A percentile compares a stretch with the other conserved stretches of the same genome.
Evolutionary conservation across 495 filamentous ascomycete species (phyloP).

Genomic region (Halenospora varia): DNA sequence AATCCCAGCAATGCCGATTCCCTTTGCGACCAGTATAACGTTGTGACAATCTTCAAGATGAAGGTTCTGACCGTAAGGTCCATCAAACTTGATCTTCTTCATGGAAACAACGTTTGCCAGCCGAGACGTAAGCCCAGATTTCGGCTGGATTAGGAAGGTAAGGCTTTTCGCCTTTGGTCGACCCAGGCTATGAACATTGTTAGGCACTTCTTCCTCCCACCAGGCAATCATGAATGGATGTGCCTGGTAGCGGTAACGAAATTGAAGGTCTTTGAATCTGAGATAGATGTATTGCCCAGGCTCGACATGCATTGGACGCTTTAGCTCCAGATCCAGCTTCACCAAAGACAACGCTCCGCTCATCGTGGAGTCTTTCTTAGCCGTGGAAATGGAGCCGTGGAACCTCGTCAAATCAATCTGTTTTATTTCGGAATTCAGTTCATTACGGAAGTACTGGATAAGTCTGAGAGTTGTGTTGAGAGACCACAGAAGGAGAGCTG

Average conservation of each 20-base stretch:
- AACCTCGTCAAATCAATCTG: too few relatives aligned
- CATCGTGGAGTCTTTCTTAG: too few relatives aligned
- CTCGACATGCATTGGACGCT: neutral
- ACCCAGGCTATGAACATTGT: neutral
- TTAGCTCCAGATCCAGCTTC: neutral
- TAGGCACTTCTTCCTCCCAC: neutral
- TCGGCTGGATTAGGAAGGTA: neutral
- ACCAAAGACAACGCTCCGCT: neutral
- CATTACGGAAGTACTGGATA: neutral
- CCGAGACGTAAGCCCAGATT: neutral
- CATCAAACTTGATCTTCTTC: conserved; percentile 1
- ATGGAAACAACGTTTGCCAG: neutral
- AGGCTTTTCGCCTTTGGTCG: neutral
- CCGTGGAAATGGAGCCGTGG: too few relatives aligned
- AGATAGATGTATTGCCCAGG: conserved; percentile 8
- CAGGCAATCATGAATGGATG: conserved; percentile 7
- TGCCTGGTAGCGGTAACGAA: neutral
- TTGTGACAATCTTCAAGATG: conserved; percentile 7
- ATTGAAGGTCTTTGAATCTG: neutral
- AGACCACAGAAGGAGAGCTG: neutral
- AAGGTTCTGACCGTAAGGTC: conserved; percentile 7
- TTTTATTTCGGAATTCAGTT: too few relatives aligned
- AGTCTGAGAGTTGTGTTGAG: neutral
- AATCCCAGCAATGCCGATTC: conserved; percentile 14
- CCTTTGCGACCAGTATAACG: conserved; percentile 7